Base-by-base conservation (phyloP, 2,329 filamentous ascomycete genomes). In the Ilyonectria sp. region DNA sequence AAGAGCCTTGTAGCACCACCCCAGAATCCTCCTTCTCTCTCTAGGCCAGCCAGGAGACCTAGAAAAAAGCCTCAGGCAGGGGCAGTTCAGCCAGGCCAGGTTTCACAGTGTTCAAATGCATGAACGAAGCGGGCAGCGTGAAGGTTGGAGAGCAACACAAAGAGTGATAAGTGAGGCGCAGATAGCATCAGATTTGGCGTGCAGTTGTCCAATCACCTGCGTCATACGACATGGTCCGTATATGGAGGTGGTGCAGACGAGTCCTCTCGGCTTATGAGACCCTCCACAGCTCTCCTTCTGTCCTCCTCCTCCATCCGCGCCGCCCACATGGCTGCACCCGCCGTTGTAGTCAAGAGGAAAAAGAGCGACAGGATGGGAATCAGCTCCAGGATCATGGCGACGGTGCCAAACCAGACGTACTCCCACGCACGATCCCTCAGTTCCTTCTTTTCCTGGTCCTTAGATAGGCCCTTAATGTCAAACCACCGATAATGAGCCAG, bases 401-500 rank as follows among this genome's bases (percentile, higher is more conserved):
- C 86, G 1, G 93, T 94, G 17, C 96, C 96, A 77, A 98, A 98
- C 94, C 94, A 97, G 15, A 94, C 91, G 78, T 98, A 98, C 66
- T 96, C 93, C 89, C 93, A 93, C 69, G 89, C 85, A 60, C 92
- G 87, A 49, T 84, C 85, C 66, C 86, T 86, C 31, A 95, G 88
- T 74, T 93, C 94, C 31, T 84, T 84, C 75, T 93, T 93, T 70
- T 90, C 87, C 77, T 97, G 89, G 74, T 92, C 90, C 79, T 91
- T 94, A 46, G 88, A 88, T 71, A 97, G 86, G 0, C 91, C 93
- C 46, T 91, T 86, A 55, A 99, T 85, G 75, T 94, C 89, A 78
- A 95, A 98, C 86, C 96, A 98, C 65, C 96, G 87, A 85, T 95
- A 96, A 74, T 98, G 95, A 62, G 96, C 92, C 31, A 98, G 89